A percentile compares a stretch with the other conserved stretches of the same genome.
phyloP scores from a whole-genome alignment of 257 asterid genomes.

The Vinca minor region DNA sequence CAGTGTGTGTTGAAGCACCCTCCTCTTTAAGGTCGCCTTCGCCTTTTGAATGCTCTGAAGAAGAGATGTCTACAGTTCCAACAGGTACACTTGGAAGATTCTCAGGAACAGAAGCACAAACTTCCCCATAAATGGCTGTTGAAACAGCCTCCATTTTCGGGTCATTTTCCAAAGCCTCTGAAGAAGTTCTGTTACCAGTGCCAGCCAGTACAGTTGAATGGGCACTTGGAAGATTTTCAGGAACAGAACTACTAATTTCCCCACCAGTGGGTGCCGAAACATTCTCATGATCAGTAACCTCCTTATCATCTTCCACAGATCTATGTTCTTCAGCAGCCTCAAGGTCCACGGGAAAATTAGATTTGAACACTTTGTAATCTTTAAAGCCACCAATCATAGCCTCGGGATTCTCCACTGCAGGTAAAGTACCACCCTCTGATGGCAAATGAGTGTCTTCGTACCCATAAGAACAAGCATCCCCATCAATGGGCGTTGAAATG shows the following conservation, averaged over 20 bases:
- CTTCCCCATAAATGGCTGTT: neutral
- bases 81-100: neutral
- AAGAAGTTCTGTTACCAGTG: constrained; percentile 12
- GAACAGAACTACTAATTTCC: constrained; percentile 8
- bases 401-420: constrained; percentile 17
- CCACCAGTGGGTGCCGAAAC: neutral
- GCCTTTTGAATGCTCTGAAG: no score
- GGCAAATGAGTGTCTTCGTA: constrained; percentile 1
- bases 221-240: constrained; percentile 18
- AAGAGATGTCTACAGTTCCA: no score
- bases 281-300: constrained; percentile 13
- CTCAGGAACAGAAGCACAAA: neutral
- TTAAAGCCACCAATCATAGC: constrained; percentile 20
- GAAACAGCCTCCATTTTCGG: constrained; percentile 24
- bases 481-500: neutral
- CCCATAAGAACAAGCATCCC: neutral
- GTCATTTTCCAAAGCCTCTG: constrained; percentile 15
- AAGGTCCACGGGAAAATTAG: constrained; percentile 23
- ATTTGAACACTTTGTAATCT: constrained; percentile 20
- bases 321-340: constrained; percentile 24
- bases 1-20: no score
- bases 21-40: no score
- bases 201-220: constrained; percentile 17
- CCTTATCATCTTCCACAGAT: constrained; percentile 18
- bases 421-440: constrained; percentile 12